Evolutionary conservation across 2,329 filamentous ascomycete genomes (phyloP), one percentile per base, ranked within the genome.

Genomic region (Neofusicoccum sp.): DNA sequence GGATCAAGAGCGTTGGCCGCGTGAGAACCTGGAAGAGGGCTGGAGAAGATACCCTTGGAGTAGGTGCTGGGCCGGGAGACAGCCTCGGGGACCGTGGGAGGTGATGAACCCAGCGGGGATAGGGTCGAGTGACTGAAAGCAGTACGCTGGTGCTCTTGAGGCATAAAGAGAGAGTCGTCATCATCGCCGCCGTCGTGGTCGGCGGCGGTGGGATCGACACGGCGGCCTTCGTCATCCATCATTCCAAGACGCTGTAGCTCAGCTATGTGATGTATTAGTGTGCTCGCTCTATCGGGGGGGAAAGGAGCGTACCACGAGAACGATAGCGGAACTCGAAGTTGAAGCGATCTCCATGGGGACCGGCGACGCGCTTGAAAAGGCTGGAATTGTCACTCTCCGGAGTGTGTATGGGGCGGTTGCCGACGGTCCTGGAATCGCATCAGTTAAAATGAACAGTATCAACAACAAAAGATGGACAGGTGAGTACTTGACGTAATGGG

Each of bases 401-500:
- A 28, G 16, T 1, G 1, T 36, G 7, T 31, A 61, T 33, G 20
- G 12, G n/a, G 6, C 31, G 24, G 11, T 30, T 33, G 4, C 33
- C 28, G 7, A 56, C 11, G 24, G 59, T 54, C 31, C 59, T 61
- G 11, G 2, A 1, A 6, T n/a, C n/a, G n/a, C n/a, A n/a, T n/a
- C n/a, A n/a, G n/a, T n/a, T n/a, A n/a, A n/a, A n/a, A n/a, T n/a
- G n/a, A n/a, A n/a, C n/a, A n/a, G n/a, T n/a, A n/a, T n/a, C n/a
- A n/a, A n/a, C n/a, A n/a, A n/a, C n/a, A n/a, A n/a, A n/a, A n/a
- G n/a, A n/a, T n/a, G n/a, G n/a, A n/a, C n/a, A n/a, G n/a, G n/a
- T n/a, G n/a, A n/a, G n/a, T 47, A 56, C 59, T 45, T 61, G n/a
- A 56, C 41, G 8, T 33, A 30, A 33, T 61, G 59, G 5, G 24